Conservation (phyloP, 2,329 filamentous ascomycete species). For the Sporothrix globosa region DNA sequence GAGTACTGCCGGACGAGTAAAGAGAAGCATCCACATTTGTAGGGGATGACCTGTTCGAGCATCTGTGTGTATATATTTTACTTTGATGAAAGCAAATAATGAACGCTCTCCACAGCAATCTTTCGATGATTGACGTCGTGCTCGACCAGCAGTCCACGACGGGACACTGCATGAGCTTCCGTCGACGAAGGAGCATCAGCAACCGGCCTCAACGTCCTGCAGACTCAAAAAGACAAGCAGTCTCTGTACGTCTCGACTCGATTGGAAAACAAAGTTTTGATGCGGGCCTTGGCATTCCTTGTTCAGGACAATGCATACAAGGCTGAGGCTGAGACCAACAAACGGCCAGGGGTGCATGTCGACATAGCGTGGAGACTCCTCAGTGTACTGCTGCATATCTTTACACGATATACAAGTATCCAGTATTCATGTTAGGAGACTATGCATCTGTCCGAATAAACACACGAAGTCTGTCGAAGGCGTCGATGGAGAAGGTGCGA, state of each 20-base stretch:
- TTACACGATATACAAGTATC: not conserved
- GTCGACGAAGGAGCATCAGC: too few species aligned
- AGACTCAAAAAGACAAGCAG: too few species aligned
- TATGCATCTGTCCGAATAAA: not conserved
- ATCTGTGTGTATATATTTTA: too few species aligned
- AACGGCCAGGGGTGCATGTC: not conserved
- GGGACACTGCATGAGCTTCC: too few species aligned
- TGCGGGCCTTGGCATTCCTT: not conserved
- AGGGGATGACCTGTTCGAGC: not conserved
- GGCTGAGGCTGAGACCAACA: not conserved
- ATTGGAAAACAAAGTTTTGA: too few species aligned
- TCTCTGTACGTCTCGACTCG: too few species aligned
- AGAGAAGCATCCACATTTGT: not conserved
- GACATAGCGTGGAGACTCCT: not conserved
- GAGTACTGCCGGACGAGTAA: slow-evolving; percentile 29
- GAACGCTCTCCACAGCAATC: not conserved
- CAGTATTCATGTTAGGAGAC: not conserved
- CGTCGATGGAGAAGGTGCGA: not conserved
- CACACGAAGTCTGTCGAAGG: not conserved
- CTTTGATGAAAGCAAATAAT: too few species aligned
- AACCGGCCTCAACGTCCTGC: too few species aligned
- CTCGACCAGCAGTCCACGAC: too few species aligned
- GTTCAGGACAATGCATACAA: not conserved
- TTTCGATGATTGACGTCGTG: too few species aligned
- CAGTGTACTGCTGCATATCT: not conserved